Base-by-base conservation (phyloP, 352 stramenopile species). In the Phytophthora macrochlamydospora region DNA sequence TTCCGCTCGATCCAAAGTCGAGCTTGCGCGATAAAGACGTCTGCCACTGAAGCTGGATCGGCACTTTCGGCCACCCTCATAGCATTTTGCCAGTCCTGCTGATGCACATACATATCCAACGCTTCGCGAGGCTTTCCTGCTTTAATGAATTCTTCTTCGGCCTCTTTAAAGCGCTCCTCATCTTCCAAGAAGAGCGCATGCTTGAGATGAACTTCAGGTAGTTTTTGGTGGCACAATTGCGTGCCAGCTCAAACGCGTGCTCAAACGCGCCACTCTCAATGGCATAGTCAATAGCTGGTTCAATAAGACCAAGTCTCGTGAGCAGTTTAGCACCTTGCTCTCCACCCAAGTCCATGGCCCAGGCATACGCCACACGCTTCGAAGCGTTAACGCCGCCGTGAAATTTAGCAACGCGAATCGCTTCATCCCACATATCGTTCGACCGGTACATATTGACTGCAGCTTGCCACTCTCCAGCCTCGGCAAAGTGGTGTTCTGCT, bases 101-200 rank as follows among this genome's bases (percentile, higher is more conserved):
- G 91, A 66, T 98, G 94, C 24, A 98, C 81, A 61, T 98, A 98
- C 95, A 98, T 98, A 45, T 98, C 95, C 52, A 98, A 90, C 8
- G 95, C 95, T 74, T 98, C 95, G 28, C 92, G 83, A 0, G 93
- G 94, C 58, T 98, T 98, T 0, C 85, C 81, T 12, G 93, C 93
- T 55, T 96, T 93, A 59, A 98, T 95, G 60, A 98, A 98, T 56
- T 97, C 92, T 24, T 87, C 80, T 62, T 98, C 93, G 5, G 92
- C 94, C 53, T 98, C 94, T 49, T 94, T 93, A 60, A 98, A 98
- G 0, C 85, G 79, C 62, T 98, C 94, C 55, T 98, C 92, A 51
- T 98, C 94, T 40, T 98, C 94, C 1, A 98, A 74, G 54, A 96
- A 97, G 13, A 98, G 61, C 9, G 93, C 95, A 58, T 97, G 90